Conservation (phyloP, 2,329 filamentous ascomycete species). For the Pseudogymnoascus destructans region DNA sequence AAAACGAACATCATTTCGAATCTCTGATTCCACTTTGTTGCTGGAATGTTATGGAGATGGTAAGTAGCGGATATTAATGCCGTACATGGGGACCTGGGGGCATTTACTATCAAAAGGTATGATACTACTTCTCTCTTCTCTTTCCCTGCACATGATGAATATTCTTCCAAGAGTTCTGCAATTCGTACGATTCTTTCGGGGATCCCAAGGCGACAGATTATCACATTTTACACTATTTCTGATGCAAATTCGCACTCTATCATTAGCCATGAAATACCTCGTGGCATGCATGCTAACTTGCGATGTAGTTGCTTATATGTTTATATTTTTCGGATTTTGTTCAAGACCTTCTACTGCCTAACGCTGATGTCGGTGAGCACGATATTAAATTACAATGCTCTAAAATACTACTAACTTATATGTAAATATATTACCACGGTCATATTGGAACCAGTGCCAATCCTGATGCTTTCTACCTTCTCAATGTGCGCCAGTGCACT, state of each 20-base stretch:
- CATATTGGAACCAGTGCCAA: not conserved
- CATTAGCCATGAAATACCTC: not conserved
- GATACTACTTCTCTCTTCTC: not conserved
- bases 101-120: not conserved
- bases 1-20: not conserved
- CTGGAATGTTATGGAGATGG: not conserved
- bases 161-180: conserved; percentile 23
- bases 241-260: conserved; percentile 12
- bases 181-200: conserved; percentile 20
- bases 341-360: not conserved
- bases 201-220: conserved; percentile 20
- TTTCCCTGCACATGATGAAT: conserved; percentile 18
- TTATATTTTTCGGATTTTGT: not conserved
- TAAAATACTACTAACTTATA: not conserved
- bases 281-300: not conserved
- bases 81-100: not conserved
- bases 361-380: not conserved
- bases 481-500: conserved; percentile 41
- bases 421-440: not conserved
- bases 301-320: not conserved
- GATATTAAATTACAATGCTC: not conserved
- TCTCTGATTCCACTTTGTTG: not conserved
- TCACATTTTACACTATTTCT: conserved; percentile 23
- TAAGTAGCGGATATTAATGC: conserved; percentile 3
- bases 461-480: conserved; percentile 9